Evolutionary conservation across 2,329 filamentous ascomycete genomes (phyloP), one percentile per base, ranked within the genome.

Genomic region (Pezicula carpinea): DNA sequence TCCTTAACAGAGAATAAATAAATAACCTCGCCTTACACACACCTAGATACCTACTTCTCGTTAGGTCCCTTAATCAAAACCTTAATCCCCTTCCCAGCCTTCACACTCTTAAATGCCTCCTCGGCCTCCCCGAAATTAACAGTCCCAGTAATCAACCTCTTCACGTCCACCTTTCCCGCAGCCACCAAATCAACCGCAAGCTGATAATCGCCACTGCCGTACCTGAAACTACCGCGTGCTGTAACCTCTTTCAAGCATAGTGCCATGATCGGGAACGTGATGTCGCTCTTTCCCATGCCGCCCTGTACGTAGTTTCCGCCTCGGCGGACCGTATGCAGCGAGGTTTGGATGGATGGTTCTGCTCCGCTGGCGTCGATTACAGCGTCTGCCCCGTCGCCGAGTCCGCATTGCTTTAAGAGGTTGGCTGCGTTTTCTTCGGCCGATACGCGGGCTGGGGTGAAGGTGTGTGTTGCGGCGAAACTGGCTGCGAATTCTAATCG

Each of bases 201-300:
- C 58, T 83, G 79, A 69, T 96, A 97, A 67, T 96, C 92, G 17
- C 91, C 91, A 46, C 82, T 79, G 3, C 85, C 85, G 67, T 97
- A 97, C 33, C 92, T 81, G 76, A 97, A 97, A 53, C 85, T 91
- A 18, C 92, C 92, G 63, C 85, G 87, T 39, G 87, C 77, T 10
- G 84, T 95, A 43, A 96, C 75, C 73, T 97, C 92, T 72, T 96
- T 96, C 43, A 83, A 77, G 66, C 90, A 95, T 63, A 95, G 75
- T 5, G 87, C 85, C 79, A 92, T 87, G 65, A 97, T 95, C 43
- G 92, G 92, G 73, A 96, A 96, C 7, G 70, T 87, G 66, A 96
- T 91, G 61, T 96, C 88, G 33, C 82, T 68, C 64, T 85, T 87
- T 62, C 92, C 92, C 89, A 96, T 95, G 46, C 91, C 91, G 50